phyloP scores from a whole-genome alignment of 306 rosid species.

The Citrullus colocynthis region DNA sequence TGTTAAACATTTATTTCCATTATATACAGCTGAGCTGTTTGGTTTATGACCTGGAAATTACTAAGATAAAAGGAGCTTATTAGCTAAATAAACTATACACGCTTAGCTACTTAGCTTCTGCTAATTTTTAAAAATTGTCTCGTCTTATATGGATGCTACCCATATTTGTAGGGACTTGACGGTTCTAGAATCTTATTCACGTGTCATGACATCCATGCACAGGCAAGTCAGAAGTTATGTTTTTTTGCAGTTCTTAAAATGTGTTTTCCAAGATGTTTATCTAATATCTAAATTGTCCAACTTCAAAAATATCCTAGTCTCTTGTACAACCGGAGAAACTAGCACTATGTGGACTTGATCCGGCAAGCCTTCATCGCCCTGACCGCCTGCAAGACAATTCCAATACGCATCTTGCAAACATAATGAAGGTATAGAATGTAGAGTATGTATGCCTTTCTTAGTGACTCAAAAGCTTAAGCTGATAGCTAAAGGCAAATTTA shows the following conservation, averaged over 20 bases:
- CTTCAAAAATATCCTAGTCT: constrained; percentile 23
- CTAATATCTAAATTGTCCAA: constrained; percentile 6
- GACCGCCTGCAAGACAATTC: constrained; percentile 79
- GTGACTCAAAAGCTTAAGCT: neutral
- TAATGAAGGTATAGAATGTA: constrained; percentile 45
- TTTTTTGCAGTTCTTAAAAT: neutral
- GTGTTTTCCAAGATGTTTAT: constrained; percentile 1
- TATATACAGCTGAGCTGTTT: neutral
- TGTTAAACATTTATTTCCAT: neutral
- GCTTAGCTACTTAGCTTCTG: neutral
- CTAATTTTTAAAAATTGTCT: neutral
- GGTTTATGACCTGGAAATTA: neutral
- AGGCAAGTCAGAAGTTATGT: neutral
- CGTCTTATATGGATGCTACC: neutral
- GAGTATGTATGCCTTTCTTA: neutral
- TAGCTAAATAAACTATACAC: neutral
- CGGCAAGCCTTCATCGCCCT: constrained; percentile 54
- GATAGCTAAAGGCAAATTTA: no score
- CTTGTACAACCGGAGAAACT: constrained; percentile 59
- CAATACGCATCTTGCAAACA: constrained; percentile 50
- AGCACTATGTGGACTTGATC: constrained; percentile 83
- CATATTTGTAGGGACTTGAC: constrained; percentile 2
- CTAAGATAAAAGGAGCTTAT: neutral
- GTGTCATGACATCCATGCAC: constrained; percentile 2
- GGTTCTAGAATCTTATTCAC: constrained; percentile 4